Percentiles rank a stretch among this genome's conserved stretches.
Conservation (phyloP, 208 protist genomes). For the Acanthamoeba rhysodes region DNA sequence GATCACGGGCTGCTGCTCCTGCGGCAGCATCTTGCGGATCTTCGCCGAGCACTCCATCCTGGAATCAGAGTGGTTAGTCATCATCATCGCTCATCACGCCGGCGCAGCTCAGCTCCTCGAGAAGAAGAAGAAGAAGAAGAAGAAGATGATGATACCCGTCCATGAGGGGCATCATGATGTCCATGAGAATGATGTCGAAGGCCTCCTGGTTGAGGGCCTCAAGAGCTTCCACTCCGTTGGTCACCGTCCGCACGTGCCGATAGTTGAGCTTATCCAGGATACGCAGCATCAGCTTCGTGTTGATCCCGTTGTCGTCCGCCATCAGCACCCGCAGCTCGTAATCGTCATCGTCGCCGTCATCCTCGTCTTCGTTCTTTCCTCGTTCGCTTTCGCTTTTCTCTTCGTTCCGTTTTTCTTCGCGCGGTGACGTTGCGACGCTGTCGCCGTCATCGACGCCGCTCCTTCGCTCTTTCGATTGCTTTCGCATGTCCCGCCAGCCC, state of each 20-base stretch:
- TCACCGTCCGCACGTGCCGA: not conserved
- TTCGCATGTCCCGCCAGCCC: not conserved
- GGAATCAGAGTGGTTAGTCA: not conserved
- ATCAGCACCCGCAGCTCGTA: not conserved
- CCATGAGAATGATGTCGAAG: not conserved
- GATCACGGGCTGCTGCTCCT: not conserved
- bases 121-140: not conserved
- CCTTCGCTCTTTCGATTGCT: not conserved
- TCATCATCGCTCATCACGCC: no score
- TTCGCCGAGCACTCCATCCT: not conserved
- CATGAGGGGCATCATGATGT: conserved; percentile 51
- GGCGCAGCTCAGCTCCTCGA: no score
- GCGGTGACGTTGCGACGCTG: no score
- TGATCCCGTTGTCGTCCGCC: conserved; percentile 13
- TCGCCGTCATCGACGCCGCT: not conserved
- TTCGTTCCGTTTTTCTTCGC: not conserved
- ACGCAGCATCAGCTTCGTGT: conserved; percentile 12
- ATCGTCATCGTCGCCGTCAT: not conserved
- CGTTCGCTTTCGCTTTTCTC: not conserved
- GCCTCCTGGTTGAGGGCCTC: not conserved
- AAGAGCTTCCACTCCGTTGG: not conserved
- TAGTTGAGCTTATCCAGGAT: conserved; percentile 10
- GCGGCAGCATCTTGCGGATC: not conserved
- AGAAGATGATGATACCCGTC: not conserved
- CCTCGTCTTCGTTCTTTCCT: not conserved